Base-by-base conservation (phyloP, 345 rosid genomes). In the Clausena lansium region DNA sequence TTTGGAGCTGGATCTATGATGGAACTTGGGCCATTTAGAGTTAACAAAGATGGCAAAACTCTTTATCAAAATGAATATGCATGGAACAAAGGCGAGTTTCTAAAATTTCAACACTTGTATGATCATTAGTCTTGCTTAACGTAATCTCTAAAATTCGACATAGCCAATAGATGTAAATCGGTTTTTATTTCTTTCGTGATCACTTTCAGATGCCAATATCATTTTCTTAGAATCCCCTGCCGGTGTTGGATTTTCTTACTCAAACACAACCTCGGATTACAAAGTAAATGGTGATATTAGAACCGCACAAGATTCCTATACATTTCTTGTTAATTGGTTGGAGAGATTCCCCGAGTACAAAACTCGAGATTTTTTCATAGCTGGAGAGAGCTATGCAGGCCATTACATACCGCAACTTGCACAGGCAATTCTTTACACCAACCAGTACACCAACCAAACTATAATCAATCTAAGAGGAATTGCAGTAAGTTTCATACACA, bases 21-120 rank as follows among this genome's bases (percentile, higher is more conserved):
- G 70, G 82, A 75, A 30, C 64, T 80, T 36, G 82, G 79, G n/a
- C 79, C 82, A 19, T 70, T 80, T 41, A 69, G 79, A 75, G 76
- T 80, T 13, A 61, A 62, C 71, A 80, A 45, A 7, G 79, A 75
- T 62, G 79, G 82, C 1, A 75, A 62, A 70, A 50, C 82, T 35
- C 76, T 75, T 1, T 62, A 36, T 19, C 64, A 19, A 36, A 80
- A 75, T 8, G 59, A 61, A 15, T 38, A 70, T 41, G 75, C 83
- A 2, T 76, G 76, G 79, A 62, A 75, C 60, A 80, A 7, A 27
- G 71, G 79, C 70, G n/a, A 73, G 76, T 41, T 39, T 60, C 15
- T 17, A 17, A 27, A 47, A 25, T 15, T 25, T 36, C n/a, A 2
- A 22, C 1, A 45, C 50, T 45, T 45, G 50, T 36, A 6, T 4